Evolutionary conservation across 148 eudicot species (phyloP).

Genomic region (Beta vulgaris): DNA sequence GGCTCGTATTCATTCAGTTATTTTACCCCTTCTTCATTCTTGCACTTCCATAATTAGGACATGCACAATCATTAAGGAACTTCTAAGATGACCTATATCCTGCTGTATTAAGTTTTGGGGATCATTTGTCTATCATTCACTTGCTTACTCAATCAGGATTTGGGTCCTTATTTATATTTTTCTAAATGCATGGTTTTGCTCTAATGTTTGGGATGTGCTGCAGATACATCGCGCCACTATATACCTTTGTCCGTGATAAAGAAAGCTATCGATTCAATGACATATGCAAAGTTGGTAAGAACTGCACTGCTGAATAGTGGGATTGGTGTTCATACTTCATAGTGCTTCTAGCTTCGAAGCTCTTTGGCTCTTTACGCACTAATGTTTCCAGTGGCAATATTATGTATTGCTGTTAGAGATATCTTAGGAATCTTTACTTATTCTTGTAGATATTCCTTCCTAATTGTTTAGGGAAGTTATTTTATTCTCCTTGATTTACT

Average conservation of each 20-base stretch:
- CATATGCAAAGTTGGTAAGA: conserved; percentile 87
- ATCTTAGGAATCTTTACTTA: too few species aligned
- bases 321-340: conserved; percentile 11
- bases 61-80: neutral
- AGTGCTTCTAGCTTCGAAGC: neutral
- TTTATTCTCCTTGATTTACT: too few species aligned
- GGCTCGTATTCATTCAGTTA: too few species aligned
- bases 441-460: too few species aligned
- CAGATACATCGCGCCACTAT: conserved; percentile 94
- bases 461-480: too few species aligned
- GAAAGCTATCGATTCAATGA: conserved; percentile 90
- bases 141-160: too few species aligned
- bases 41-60: too few species aligned
- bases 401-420: too few species aligned
- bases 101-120: neutral
- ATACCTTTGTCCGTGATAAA: conserved; percentile 67
- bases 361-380: too few species aligned
- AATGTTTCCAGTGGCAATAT: too few species aligned
- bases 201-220: conserved; percentile 26
- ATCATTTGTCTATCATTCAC: neutral
- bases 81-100: neutral
- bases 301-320: neutral
- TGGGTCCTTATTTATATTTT: too few species aligned
- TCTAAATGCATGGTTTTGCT: neutral
- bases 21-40: too few species aligned